phyloP scores from a whole-genome alignment of 2,329 filamentous ascomycete species.

The Endocalyx cinctus region DNA sequence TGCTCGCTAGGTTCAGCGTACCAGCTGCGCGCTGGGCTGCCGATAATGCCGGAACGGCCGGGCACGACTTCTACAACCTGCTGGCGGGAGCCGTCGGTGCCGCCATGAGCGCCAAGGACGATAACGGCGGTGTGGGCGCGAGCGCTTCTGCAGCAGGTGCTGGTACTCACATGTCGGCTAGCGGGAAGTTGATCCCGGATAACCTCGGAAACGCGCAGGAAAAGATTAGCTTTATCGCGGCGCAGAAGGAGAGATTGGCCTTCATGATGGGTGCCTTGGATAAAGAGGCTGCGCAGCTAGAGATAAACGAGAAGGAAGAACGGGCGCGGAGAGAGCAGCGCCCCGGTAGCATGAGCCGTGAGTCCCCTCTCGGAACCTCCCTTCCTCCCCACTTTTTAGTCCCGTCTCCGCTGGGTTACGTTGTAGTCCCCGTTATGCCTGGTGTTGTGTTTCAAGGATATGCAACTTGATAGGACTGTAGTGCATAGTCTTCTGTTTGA shows the following conservation, averaged over 20 bases:
- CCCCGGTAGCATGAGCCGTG: constrained; percentile 23
- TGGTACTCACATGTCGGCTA: constrained; percentile 33
- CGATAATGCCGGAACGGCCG: constrained; percentile 38
- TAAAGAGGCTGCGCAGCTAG: constrained; percentile 65
- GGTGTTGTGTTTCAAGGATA: too few relatives aligned
- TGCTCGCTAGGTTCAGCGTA: constrained; percentile 83
- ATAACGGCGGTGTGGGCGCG: too few relatives aligned
- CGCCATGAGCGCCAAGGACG: neutral
- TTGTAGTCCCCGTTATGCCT: too few relatives aligned
- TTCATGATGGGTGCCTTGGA: constrained; percentile 74
- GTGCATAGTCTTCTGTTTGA: too few relatives aligned
- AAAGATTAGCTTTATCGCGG: constrained; percentile 70
- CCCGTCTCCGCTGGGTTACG: too few relatives aligned
- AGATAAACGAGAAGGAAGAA: constrained; percentile 29
- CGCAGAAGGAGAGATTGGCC: constrained; percentile 73
- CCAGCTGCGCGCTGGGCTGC: constrained; percentile 60
- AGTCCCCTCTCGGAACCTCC: too few relatives aligned
- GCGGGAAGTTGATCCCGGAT: constrained; percentile 65
- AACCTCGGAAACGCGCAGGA: constrained; percentile 58
- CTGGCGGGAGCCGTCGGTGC: constrained; percentile 70
- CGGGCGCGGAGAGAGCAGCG: constrained; percentile 14
- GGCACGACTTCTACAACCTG: constrained; percentile 69
- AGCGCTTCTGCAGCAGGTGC: too few relatives aligned
- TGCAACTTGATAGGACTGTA: too few relatives aligned
- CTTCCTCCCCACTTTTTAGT: too few relatives aligned